Evolutionary conservation across 495 filamentous ascomycete species (phyloP).

Genomic region (Monascus purpureus): DNA sequence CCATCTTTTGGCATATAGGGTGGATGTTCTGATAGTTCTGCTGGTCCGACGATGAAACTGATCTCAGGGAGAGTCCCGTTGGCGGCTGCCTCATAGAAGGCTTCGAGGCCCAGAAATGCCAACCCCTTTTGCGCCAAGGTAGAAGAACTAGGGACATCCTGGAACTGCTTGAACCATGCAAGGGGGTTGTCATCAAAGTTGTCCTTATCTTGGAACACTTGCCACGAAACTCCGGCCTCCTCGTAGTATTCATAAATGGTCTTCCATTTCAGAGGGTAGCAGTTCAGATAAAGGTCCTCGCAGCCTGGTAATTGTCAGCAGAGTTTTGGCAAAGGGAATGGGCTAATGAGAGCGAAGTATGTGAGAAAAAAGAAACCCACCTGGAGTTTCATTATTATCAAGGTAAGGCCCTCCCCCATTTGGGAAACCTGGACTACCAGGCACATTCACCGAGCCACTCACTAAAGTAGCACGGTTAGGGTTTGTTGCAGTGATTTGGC

Average conservation of each 20-base stretch:
- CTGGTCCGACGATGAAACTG: constrained; percentile 38
- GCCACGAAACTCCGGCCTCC: constrained; percentile 39
- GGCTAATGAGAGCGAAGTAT: no score
- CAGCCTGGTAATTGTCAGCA: constrained; percentile 20
- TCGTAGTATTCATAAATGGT: constrained; percentile 39
- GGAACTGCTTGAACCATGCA: constrained; percentile 41
- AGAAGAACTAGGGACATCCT: constrained; percentile 22
- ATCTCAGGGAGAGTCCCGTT: constrained; percentile 38
- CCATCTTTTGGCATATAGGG: constrained; percentile 39
- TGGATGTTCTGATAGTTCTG: constrained; percentile 39
- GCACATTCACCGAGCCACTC: constrained; percentile 38
- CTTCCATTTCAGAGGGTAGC: constrained; percentile 42
- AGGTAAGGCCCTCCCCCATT: constrained; percentile 36
- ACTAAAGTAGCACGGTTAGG: constrained; percentile 42
- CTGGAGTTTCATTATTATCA: constrained; percentile 42
- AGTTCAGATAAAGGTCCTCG: constrained; percentile 28
- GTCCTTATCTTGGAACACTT: constrained; percentile 37
- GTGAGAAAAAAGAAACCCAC: constrained; percentile 5
- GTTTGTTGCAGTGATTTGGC: constrained; percentile 38
- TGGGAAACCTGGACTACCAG: constrained; percentile 30
- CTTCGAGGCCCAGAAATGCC: constrained; percentile 28
- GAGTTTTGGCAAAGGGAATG: no score
- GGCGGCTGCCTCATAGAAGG: constrained; percentile 35
- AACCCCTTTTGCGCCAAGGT: constrained; percentile 30
- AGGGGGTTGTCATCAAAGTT: constrained; percentile 44